These are phyloP conservation scores for Stenocarpella maydis DNA, from an alignment of 2,329 filamentous ascomycete genomes.

Conservation along the genomic window DNA sequence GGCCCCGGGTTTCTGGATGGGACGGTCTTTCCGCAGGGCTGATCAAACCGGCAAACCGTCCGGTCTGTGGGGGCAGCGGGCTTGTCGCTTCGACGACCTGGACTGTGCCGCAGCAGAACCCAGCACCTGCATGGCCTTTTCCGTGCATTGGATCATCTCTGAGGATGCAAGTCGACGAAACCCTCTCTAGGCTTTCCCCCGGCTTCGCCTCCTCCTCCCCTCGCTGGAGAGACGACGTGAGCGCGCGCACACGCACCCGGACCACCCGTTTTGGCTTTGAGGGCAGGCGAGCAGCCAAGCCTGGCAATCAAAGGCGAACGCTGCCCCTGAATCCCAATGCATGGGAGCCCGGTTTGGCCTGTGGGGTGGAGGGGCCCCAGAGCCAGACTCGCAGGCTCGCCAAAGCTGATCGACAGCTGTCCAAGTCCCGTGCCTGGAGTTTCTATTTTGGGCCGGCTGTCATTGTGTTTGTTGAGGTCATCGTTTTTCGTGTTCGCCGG, in stretches of 20 bases:
- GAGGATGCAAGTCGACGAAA: constrained; percentile 1
- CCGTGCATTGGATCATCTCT: constrained; percentile 1
- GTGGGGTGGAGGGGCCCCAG: too few relatives aligned
- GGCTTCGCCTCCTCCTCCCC: not conserved
- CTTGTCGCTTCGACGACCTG: not conserved
- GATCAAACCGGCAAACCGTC: constrained; percentile 25
- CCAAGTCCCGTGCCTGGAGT: not conserved
- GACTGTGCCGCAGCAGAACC: not conserved
- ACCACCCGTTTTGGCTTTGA: constrained; percentile 11
- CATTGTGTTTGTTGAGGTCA: constrained; percentile 18
- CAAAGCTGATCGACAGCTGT: constrained; percentile 7
- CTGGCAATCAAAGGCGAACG: constrained; percentile 12
- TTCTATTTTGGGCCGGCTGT: constrained; percentile 18
- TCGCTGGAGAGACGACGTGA: not conserved
- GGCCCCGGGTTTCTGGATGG: constrained; percentile 10
- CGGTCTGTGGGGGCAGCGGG: constrained; percentile 10
- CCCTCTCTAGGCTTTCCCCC: not conserved
- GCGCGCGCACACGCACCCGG: not conserved
- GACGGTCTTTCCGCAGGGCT: constrained; percentile 26
- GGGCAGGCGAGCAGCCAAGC: constrained; percentile 12
- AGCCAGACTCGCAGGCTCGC: constrained; percentile 6
- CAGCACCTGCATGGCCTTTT: not conserved
- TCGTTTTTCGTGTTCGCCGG: constrained; percentile 2
- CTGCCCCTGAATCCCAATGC: constrained; percentile 13
- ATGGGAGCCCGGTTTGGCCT: constrained; percentile 16